A percentile compares a stretch with the other conserved stretches of the same genome.
These are phyloP conservation scores for Podospora appendiculata DNA, from an alignment of 495 filamentous ascomycete species.

Conservation along the genomic window DNA sequence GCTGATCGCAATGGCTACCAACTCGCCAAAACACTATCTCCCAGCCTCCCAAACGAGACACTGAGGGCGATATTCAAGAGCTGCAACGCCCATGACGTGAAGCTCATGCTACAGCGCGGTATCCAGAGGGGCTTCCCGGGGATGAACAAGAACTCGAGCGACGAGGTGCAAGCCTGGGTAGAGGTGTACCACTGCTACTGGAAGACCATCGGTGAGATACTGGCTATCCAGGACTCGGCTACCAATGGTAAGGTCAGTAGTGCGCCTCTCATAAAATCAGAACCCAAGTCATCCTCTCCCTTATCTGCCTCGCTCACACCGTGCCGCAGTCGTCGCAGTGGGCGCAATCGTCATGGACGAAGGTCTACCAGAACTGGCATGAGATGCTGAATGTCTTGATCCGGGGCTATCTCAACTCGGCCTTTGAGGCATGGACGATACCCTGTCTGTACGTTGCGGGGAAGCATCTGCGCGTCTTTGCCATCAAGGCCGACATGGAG, in stretches of 20 bases:
- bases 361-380: conserved; percentile 80
- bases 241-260: conserved; percentile 25
- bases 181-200: conserved; percentile 80
- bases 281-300: too few species aligned
- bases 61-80: conserved; percentile 56
- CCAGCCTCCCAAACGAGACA: conserved; percentile 49
- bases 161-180: conserved; percentile 67
- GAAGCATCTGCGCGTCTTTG: conserved; percentile 77
- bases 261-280: neutral
- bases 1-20: conserved; percentile 48
- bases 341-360: conserved; percentile 53
- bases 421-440: conserved; percentile 78
- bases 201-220: conserved; percentile 64
- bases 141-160: conserved; percentile 42
- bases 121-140: conserved; percentile 42
- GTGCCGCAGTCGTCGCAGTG: conserved; percentile 1
- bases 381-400: conserved; percentile 62
- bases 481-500: conserved; percentile 76
- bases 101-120: conserved; percentile 50
- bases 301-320: too few species aligned
- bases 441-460: conserved; percentile 80
- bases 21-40: conserved; percentile 63
- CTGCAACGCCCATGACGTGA: conserved; percentile 47
- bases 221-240: conserved; percentile 42
- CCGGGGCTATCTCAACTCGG: conserved; percentile 61